Evolutionary conservation across 2,329 filamentous ascomycete genomes (phyloP), one percentile per base, ranked within the genome.

Genomic region (Neophaeococcomyces aloes): DNA sequence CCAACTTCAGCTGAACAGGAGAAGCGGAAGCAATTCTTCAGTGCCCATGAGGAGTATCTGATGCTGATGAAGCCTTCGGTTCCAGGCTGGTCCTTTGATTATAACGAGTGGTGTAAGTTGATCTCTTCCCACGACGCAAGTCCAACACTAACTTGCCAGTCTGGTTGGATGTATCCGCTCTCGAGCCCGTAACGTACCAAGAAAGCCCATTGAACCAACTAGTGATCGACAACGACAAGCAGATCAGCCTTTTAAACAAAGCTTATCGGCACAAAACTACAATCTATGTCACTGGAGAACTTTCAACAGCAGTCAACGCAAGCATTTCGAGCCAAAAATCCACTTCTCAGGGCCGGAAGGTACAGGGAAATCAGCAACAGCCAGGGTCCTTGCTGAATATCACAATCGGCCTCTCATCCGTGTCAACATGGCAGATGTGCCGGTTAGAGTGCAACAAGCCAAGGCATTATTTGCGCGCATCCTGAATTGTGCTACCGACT

Each of bases 301-400:
- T 19, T 3, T 3, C 10, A 34, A 14, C 3, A 34, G 8, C 8
- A 35, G 4, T 13, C 13, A 18, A 32, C 10, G 10, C 11, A 27
- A 13, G 19, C 18, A 2, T 3, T 3, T 11, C 37, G 18, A 13
- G n/a, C 30, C 13, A 25, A 29, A 10, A 15, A 17, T 15, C 39
- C 19, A 25, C 7, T 32, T 42, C 19, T 34, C 30, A 3, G 53
- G 54, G 2, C 43, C 37, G 7, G 46, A 53, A n/a, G 54, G 54
- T 8, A 49, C 51, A 15, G 53, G 53, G 11, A 56, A 56, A 42
- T 55, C 54, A 3, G 46, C 36, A 17, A 56, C 42, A 13, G 45
- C 38, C 7, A 36, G 74, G 48, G 31, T 42, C 3, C 65, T 74
- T 3, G 71, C 72, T 5, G 72, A 76, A 57, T 59, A 71, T 15